Evolutionary conservation across 2,329 filamentous ascomycete genomes (phyloP), one percentile per base, ranked within the genome.

Genomic region (Onygena corvina): DNA sequence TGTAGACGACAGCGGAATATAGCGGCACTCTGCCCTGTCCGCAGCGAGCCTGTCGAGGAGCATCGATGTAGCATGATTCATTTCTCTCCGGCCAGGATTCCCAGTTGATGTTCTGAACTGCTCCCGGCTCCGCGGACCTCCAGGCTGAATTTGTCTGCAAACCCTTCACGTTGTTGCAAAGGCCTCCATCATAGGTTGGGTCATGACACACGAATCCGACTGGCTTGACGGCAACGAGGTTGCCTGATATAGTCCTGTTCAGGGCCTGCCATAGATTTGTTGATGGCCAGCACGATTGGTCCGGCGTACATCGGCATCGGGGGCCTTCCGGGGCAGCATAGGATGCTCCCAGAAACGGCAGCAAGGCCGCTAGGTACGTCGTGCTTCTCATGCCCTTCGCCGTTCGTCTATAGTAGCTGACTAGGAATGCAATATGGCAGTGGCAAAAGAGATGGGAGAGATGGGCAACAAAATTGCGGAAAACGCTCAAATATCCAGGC

Each of bases 261-360:
- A 82, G 69, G 0, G 57, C 49, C 4, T 63, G 55, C 77, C 78
- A 82, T 3, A 62, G 60, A 1, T 56, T 40, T 0, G 54, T 18
- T 0, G 63, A 61, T 0, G 79, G 79, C 76, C 78, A 83, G 57
- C 68, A 71, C 1, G 53, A n/a, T 50, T 80, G 74, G 12, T 70
- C 71, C 0, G 77, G 76, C 33, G 73, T 66, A 59, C 69, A 76
- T 31, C 54, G 54, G 35, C 52, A 56, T 21, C 53, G 44, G n/a
- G 57, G 55, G 7, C 55, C 52, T 29, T 40, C 40, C 18, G 51
- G 45, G 4, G 29, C 35, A 8, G 44, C 48, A 29, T 38, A 14
- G 20, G 23, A 20, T 27, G 33, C 21, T 30, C 48, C 44, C n/a
- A 50, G 27, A 25, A 53, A 44, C 29, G 31, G 31, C 20, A 52